phyloP scores from a whole-genome alignment of 2,329 filamentous ascomycete species.

The Mycogone perniciosa region DNA sequence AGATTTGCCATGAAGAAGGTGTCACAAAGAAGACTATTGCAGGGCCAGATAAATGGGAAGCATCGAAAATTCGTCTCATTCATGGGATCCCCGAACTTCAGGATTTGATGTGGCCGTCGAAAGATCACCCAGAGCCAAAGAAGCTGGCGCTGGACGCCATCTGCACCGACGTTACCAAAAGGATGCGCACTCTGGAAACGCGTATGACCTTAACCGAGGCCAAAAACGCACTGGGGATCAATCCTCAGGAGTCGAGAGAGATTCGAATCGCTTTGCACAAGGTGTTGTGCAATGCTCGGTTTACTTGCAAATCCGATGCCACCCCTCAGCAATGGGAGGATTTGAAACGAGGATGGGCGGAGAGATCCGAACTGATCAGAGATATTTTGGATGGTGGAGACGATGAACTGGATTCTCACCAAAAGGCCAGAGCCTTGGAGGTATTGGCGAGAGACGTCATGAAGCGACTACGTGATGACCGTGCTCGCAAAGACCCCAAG shows the following conservation, averaged over 20 bases:
- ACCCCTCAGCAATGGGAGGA: conserved; percentile 65
- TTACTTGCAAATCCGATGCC: conserved; percentile 67
- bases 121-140: conserved; percentile 54
- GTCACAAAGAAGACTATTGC: conserved; percentile 72
- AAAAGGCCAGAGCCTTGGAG: conserved; percentile 61
- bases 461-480: conserved; percentile 67
- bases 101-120: conserved; percentile 51
- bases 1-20: conserved; percentile 60
- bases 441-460: conserved; percentile 69
- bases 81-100: conserved; percentile 59
- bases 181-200: conserved; percentile 58
- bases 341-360: conserved; percentile 63
- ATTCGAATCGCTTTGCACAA: conserved; percentile 61
- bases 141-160: conserved; percentile 70
- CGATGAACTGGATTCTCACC: conserved; percentile 44
- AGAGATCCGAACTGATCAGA: conserved; percentile 48
- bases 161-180: conserved; percentile 75
- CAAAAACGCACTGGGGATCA: conserved; percentile 51
- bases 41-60: conserved; percentile 67
- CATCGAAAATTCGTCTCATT: conserved; percentile 61
- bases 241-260: conserved; percentile 45
- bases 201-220: conserved; percentile 69
- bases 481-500: conserved; percentile 45
- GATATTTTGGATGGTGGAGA: conserved; percentile 45
- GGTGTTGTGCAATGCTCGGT: conserved; percentile 58